Base-by-base conservation (phyloP, 2,329 filamentous ascomycete species). In the Tympanopsis confertula region DNA sequence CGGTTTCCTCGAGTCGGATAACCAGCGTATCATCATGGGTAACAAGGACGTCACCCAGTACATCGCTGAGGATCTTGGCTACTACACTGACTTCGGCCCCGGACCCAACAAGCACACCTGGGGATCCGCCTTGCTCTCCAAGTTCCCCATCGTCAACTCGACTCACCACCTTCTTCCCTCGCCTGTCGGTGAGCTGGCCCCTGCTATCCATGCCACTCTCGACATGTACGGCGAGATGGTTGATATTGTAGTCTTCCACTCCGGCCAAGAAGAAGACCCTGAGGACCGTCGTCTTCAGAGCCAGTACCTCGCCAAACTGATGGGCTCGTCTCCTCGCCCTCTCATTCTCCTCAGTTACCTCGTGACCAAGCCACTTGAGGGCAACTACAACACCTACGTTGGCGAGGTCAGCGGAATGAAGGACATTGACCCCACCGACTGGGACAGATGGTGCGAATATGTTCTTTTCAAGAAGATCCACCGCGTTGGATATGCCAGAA, bases 31-130 rank as follows among this genome's bases (percentile, higher is more conserved):
- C 62, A 98, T 98, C 66, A 98, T 96, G 91, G 91, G 91, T 52
- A 98, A 96, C 63, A 83, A 91, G 47, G 91, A 98, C 56, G 83
- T 86, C 5, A 95, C 91, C 1, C 91, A 96, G 55, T 93, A 86
- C 61, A 73, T 98, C 5, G 88, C 91, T 15, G 89, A 96, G 56
- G 88, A 98, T 47, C 72, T 98, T 10, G 91, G 91, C 49, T 98
- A 98, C 91, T 98, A 95, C 53, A 88, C 93, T 36, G 91, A 98
- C 63, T 95, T 87, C 52, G 91, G 91, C 39, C 91, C 91, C 20
- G 91, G 91, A 2, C 91, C 91, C 5, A 94, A 98, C 71, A 98
- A 96, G 65, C 91, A 98, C 64, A 98, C 91, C 0, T 98, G 91
- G 91, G 91, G 91, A 37, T 77, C 82, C 7, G 91, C 88, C 17